Evolutionary conservation across 768 basidiomycete species (phyloP), one percentile per base, ranked within the genome.

Genomic region (Chalciporus chontae): DNA sequence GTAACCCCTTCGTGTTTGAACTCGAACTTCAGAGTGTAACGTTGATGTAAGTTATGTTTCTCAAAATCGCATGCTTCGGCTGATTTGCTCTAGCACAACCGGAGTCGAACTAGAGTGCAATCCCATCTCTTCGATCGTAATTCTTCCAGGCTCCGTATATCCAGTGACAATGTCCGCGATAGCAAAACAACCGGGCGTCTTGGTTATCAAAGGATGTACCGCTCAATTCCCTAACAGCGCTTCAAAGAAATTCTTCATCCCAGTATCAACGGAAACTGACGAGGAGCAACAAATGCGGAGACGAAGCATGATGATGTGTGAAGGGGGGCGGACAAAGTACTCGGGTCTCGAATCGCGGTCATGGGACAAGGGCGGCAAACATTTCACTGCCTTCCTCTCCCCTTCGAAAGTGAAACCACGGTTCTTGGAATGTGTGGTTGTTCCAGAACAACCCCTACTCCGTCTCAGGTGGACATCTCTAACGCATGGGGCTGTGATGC

Each of bases 1-100:
- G 83, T 49, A 99, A 99, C 66, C 91, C 93, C 2, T 95, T 86
- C 66, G 80, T 90, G 4, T 95, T 98, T 66, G 91, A 94, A 53
- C 74, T 99, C 11, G 93, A 97, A 54, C 69, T 98, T 15, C 84
- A 90, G 50, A 84, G 82, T 57, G 65, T 98, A 32, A 80, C 81
- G 5, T 70, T 97, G 14, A 91, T 93, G 94, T 93, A 53, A 54
- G 29, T 69, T 45, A 18, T 46, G 10, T 8, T 27, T 44, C 11
- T 15, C 15, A 11, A 29, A 4, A 13, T 13, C 31, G 15, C 11
- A 5, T 42, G 5, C n/a, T 45, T 47, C 40, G 37, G 26, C 47
- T 56, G n/a, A 56, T 56, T 15, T 10, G 44, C 36, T 45, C 37
- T 57, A 97, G 94, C 56, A 91, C 93, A 6, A 82, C 87, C 7